Evolutionary conservation across 352 stramenopile genomes (phyloP), one percentile per base, ranked within the genome.

Genomic region (Phytophthora pini): DNA sequence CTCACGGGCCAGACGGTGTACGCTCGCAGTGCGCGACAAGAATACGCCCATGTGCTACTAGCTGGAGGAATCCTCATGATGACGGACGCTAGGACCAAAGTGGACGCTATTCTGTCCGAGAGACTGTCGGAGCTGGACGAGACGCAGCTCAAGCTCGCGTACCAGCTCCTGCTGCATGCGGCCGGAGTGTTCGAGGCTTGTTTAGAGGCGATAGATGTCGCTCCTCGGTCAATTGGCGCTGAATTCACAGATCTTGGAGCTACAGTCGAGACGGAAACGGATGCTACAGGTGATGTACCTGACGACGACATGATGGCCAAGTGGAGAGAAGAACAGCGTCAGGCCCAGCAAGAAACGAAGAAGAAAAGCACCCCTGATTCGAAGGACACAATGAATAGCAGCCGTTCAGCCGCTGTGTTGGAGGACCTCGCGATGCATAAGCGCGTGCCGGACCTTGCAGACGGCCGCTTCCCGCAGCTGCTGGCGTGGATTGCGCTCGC

Each of bases 131-230:
- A 88, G 46, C 74, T 84, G 38, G 61, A 82, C 47, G 83, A 92
- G 52, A 76, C 74, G 52, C 70, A 90, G 55, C 72, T 92, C 32
- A 92, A 92, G 60, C 66, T 88, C 59, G 81, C 73, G 54, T 89
- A 92, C 49, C 82, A 92, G 54, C 55, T 88, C 3, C 41, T 90
- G 12, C 68, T 90, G 47, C 77, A 84, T n/a, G 76, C 80, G 0
- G 74, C 83, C 0, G 83, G 83, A 4, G 61, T 88, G 26, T 63
- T 90, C 4, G 74, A 87, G 7, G 76, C 79, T 10, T 86, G 79
- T 70, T 63, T 90, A 5, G 41, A 73, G 29, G 65, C 74, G 9
- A 76, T 92, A 31, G 53, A 73, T 27, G 46, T 77, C 34, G 40
- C 64, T 10, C 65, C 78, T 17, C 56, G 60, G 9, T 55, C 60